Percentiles rank a stretch among this genome's conserved stretches.
phyloP scores from a whole-genome alignment of 2,329 filamentous ascomycete genomes.

The Exophiala sp. region DNA sequence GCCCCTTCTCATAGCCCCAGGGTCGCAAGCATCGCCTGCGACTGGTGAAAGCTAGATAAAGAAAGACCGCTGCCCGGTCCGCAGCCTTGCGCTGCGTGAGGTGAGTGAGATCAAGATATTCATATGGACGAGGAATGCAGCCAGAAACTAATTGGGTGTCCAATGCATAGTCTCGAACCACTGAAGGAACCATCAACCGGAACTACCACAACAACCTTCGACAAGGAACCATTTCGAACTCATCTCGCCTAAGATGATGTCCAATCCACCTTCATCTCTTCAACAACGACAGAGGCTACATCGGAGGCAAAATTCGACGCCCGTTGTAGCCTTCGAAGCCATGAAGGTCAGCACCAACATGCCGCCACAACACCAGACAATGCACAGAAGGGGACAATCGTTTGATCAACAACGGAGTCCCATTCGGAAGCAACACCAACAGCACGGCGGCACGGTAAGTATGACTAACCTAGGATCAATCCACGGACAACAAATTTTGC shows the following conservation, averaged over 20 bases:
- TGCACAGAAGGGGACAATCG: constrained; percentile 72
- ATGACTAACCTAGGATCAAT: constrained; percentile 53
- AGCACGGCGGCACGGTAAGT: constrained; percentile 35
- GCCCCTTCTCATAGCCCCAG: constrained; percentile 18
- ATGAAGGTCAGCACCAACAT: constrained; percentile 59
- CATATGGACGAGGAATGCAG: not conserved
- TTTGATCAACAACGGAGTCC: constrained; percentile 46
- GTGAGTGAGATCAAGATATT: constrained; percentile 41
- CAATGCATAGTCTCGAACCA: constrained; percentile 30
- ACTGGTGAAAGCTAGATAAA: constrained; percentile 24
- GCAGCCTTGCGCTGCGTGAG: constrained; percentile 80
- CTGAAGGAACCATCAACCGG: constrained; percentile 44
- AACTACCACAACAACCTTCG: constrained; percentile 44
- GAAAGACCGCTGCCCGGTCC: constrained; percentile 58
- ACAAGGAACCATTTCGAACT: constrained; percentile 55
- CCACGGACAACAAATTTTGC: constrained; percentile 71
- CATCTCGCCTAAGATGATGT: constrained; percentile 72
- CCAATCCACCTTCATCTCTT: constrained; percentile 65
- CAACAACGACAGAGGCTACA: constrained; percentile 70
- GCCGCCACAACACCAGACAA: constrained; percentile 47
- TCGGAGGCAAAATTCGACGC: constrained; percentile 82
- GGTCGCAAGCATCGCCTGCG: constrained; percentile 24
- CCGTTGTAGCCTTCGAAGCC: constrained; percentile 64
- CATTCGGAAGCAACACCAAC: constrained; percentile 25
- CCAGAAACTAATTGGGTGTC: constrained; percentile 4